Evolutionary conservation across 2,329 filamentous ascomycete species (phyloP).

Genomic region (Lachnellula willkommii): DNA sequence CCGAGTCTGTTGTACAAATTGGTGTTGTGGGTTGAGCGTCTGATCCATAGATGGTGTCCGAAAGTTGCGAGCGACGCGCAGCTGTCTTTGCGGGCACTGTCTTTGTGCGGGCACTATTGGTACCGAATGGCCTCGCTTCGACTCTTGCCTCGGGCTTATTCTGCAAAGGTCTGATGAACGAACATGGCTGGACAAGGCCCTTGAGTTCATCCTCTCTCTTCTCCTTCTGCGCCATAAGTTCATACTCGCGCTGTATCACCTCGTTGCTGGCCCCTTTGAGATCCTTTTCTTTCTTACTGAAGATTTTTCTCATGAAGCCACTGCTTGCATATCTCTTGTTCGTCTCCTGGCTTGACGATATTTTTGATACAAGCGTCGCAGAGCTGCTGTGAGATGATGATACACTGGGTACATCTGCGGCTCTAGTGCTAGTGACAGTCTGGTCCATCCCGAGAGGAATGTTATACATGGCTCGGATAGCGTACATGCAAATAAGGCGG

Average conservation of each 20-base stretch:
- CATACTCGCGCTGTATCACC: too few species aligned
- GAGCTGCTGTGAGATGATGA: too few species aligned
- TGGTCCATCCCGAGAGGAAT: not conserved
- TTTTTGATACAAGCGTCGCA: not conserved
- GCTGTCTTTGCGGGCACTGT: too few species aligned
- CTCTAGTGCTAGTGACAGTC: not conserved
- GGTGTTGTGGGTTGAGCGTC: not conserved
- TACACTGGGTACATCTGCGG: not conserved
- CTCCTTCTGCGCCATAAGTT: not conserved
- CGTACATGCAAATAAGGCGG: not conserved
- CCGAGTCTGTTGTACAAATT: not conserved
- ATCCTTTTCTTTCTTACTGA: not conserved
- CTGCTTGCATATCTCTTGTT: not conserved
- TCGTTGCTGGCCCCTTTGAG: not conserved
- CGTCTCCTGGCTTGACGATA: not conserved
- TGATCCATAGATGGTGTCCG: not conserved
- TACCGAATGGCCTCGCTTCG: conserved; percentile 4
- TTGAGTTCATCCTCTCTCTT: not conserved
- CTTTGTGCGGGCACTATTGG: not conserved
- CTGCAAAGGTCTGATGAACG: conserved; percentile 7
- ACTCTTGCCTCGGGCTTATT: conserved; percentile 7
- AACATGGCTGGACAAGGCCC: not conserved
- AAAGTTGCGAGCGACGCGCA: not conserved
- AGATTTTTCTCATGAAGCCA: not conserved
- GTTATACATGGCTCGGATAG: not conserved